A percentile compares a stretch with the other conserved stretches of the same genome.
Conservation (phyloP, 2,329 filamentous ascomycete species). For the Chaetomium olivaceum region DNA sequence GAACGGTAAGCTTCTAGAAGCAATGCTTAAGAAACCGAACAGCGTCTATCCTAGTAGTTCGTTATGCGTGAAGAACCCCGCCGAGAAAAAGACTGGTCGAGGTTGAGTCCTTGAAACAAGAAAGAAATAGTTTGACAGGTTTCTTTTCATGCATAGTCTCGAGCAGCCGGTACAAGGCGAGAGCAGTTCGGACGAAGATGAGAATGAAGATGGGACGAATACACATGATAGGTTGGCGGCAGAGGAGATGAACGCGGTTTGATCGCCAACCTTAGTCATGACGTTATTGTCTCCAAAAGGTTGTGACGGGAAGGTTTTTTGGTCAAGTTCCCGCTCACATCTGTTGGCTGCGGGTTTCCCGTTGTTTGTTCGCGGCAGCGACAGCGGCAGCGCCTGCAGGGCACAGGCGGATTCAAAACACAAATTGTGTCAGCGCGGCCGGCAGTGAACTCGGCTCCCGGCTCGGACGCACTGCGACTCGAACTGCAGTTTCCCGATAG, state of each 20-base stretch:
- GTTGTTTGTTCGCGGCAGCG: constrained; percentile 28
- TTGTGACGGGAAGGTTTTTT: constrained; percentile 32
- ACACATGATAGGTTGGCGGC: constrained; percentile 16
- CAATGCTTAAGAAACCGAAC: neutral
- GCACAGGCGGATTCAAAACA: constrained; percentile 32
- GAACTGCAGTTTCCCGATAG: constrained; percentile 14
- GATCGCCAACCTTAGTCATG: constrained; percentile 28
- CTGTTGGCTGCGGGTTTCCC: constrained; percentile 24
- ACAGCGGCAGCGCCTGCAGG: constrained; percentile 28
- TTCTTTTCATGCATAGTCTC: constrained; percentile 23
- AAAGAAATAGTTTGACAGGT: constrained; percentile 16
- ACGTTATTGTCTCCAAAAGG: constrained; percentile 26
- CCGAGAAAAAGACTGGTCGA: constrained; percentile 1
- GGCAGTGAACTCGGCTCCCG: constrained; percentile 20
- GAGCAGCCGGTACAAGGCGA: neutral
- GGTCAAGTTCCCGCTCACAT: constrained; percentile 20
- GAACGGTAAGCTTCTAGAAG: constrained; percentile 30
- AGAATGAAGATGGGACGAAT: neutral
- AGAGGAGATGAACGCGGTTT: constrained; percentile 32
- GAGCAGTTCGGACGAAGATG: constrained; percentile 28
- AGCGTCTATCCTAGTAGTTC: constrained; percentile 1
- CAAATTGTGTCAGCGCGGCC: constrained; percentile 31
- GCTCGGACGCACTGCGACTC: constrained; percentile 13
- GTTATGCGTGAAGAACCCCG: constrained; percentile 20
- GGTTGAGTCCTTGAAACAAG: constrained; percentile 28